Evolutionary conservation across 805 yeast genomes (phyloP), one percentile per base, ranked within the genome.

Genomic region (Zygosaccharomyces siamensis): DNA sequence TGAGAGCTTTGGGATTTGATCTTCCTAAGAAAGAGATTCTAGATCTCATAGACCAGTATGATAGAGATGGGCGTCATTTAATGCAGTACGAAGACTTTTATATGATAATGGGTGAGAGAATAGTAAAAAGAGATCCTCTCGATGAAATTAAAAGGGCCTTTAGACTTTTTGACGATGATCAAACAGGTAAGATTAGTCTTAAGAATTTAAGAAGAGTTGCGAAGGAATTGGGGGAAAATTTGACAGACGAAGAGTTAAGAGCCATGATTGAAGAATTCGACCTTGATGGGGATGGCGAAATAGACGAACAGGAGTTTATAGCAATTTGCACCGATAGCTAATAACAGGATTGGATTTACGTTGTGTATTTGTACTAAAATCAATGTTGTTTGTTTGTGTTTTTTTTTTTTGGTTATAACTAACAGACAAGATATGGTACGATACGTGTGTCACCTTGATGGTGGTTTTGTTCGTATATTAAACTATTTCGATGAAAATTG

Each of bases 241-340:
- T 93, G 49, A 83, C 88, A 5, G 99, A 93, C 57, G 96, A 89
- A 50, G 99, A 93, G 62, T 73, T 93, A 45, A 77, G 86, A 56
- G 97, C 97, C 4, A 93, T 93, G 99, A 93, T 93, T 55, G 96
- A 90, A 53, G 98, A 92, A 67, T 93, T 93, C 63, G 99, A 93
- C 69, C 71, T 90, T 45, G 97, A 93, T 64, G 95, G 88, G 48
- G 98, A 93, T 66, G 98, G 98, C 44, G 96, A 87, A 56, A 90
- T 89, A 56, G 84, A 84, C 61, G 95, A 87, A 62, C 88, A 87
- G 54, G 97, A 90, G 69, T 89, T 90, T 62, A 86, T 89, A 52
- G 86, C 86, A 50, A 88, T 89, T 37, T 89, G 96, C 66, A 81
- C 88, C 16, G 96, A 89, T 59, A 77, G 74, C 54, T 79, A 62